Evolutionary conservation across 345 rosid species (phyloP), one percentile per base, ranked within the genome.

Genomic region (Citrus sp.): DNA sequence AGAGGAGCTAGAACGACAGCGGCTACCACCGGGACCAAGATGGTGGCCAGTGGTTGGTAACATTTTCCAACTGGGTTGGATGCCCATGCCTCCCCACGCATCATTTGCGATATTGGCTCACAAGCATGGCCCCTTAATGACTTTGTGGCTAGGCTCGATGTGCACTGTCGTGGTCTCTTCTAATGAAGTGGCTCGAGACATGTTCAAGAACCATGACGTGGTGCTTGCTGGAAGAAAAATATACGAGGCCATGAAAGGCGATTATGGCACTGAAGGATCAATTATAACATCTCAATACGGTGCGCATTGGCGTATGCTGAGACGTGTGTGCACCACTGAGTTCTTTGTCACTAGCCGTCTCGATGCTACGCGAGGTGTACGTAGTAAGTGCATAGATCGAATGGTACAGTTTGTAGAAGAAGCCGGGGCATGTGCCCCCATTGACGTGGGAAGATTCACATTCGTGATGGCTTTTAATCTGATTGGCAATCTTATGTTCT

Each of bases 211-310:
- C 80, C 94, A 91, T 1, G 95, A 94, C 54, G 82, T 28, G n/a
- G 92, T 83, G 13, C 82, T 91, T 9, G 95, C 97, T 0, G 97
- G 98, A 1, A 79, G 98, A 49, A 92, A 90, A 81, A 88, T 94
- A 7, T 94, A 94, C 49, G 97, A 92, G 82, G 85, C 95, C 27
- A 94, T 94, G 90, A 94, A 86, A 83, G 92, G 90, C 12, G 69
- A 82, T 4, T 19, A 81, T 25, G 85, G 95, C 6, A 78, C 83
- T 9, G 92, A 89, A 22, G 93, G 94, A 5, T 92, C 95, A 0
- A 74, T 92, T 2, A 90, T 94, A 74, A 94, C 95, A 2, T 76
- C 97, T 37, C 97, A 91, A 72, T 94, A 92, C 35, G 98, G 98
- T 13, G 73, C 92, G 0, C 88, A 91, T 38, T 94, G 98, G 97